phyloP scores from a whole-genome alignment of 163 green algal genomes.

The Scenedesmus sp. region DNA sequence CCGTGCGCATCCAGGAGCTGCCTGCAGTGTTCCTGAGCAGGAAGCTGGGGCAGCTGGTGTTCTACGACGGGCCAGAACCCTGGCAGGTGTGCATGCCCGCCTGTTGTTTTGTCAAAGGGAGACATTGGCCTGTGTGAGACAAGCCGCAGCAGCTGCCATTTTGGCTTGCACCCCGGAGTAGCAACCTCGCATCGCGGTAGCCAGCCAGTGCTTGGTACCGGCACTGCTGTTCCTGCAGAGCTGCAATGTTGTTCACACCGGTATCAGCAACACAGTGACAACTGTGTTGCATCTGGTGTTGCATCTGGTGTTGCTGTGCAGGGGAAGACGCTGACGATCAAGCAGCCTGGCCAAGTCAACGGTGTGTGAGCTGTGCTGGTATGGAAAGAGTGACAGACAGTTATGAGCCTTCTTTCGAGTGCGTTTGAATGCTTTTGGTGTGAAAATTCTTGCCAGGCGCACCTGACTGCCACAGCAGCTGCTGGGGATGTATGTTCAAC shows the following conservation, averaged over 20 bases:
- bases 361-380: neutral
- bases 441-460: too few species aligned
- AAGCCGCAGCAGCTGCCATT: neutral
- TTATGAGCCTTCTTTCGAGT: too few species aligned
- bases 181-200: neutral
- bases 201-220: neutral
- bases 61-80: conserved; percentile 40
- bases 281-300: neutral
- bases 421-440: too few species aligned
- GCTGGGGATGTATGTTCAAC: too few species aligned
- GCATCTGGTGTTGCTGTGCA: conserved; percentile 37
- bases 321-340: conserved; percentile 28
- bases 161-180: neutral
- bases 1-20: conserved; percentile 38
- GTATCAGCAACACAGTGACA: too few species aligned
- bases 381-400: too few species aligned
- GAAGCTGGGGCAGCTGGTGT: conserved; percentile 24
- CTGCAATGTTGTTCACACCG: too few species aligned
- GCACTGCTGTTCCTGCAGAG: too few species aligned
- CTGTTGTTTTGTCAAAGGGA: too few species aligned
- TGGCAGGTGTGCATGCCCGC: neutral
- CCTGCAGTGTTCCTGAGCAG: conserved; percentile 33
- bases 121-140: too few species aligned
- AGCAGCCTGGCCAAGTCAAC: conserved; percentile 38
- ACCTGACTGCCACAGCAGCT: too few species aligned